Evolutionary conservation across 495 filamentous ascomycete species (phyloP).

Genomic region (Cercophora samala): DNA sequence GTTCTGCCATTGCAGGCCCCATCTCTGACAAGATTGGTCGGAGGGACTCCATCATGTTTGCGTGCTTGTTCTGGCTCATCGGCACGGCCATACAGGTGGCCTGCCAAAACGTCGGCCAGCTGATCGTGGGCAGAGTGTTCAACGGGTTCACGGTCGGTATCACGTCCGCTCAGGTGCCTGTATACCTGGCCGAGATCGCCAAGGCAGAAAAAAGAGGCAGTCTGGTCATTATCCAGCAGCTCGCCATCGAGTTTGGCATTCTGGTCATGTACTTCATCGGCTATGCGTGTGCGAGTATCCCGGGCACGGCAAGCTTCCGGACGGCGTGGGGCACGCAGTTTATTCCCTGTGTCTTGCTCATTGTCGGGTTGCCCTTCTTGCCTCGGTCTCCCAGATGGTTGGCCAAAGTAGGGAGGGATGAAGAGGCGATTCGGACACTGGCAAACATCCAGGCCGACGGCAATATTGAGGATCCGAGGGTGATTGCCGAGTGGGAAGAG

Average conservation of each 20-base stretch:
- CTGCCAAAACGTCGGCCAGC: constrained; percentile 55
- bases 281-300: constrained; percentile 57
- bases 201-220: constrained; percentile 63
- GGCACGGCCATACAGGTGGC: constrained; percentile 66
- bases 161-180: constrained; percentile 74
- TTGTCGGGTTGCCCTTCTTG: constrained; percentile 65
- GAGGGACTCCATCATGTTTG: constrained; percentile 60
- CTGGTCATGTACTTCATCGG: constrained; percentile 47
- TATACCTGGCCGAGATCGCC: constrained; percentile 75
- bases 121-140: constrained; percentile 68
- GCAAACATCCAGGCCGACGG: constrained; percentile 67
- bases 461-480: constrained; percentile 60
- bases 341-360: constrained; percentile 60
- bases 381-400: constrained; percentile 72
- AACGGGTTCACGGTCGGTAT: constrained; percentile 73
- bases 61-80: constrained; percentile 67
- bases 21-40: constrained; percentile 62
- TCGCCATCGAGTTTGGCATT: constrained; percentile 71
- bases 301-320: constrained; percentile 62
- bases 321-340: constrained; percentile 73
- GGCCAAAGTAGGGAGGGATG: constrained; percentile 61
- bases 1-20: constrained; percentile 18
- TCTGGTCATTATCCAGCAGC: constrained; percentile 71
- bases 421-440: constrained; percentile 65
- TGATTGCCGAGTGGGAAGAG: constrained; percentile 71